phyloP scores from a whole-genome alignment of 2,329 filamentous ascomycete species.

The Phialocephala subalpina region DNA sequence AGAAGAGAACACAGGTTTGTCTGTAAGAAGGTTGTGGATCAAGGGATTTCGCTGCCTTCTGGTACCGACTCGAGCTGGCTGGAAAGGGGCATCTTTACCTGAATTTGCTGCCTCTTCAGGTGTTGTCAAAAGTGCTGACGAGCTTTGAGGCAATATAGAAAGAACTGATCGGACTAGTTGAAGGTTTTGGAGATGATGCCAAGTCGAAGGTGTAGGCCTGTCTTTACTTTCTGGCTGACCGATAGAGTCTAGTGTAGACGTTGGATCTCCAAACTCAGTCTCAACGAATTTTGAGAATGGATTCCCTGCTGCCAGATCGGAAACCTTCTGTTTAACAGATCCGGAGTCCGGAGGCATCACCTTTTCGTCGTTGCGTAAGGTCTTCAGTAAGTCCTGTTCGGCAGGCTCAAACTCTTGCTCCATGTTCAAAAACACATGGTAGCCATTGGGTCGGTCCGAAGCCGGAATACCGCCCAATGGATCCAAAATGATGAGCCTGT shows the following conservation, averaged over 20 bases:
- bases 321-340: constrained; percentile 10
- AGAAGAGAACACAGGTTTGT: constrained; percentile 91
- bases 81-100: constrained; percentile 44
- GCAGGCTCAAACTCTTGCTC: constrained; percentile 86
- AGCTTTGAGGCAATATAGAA: constrained; percentile 79
- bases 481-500: constrained; percentile 89
- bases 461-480: constrained; percentile 85
- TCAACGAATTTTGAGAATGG: constrained; percentile 53
- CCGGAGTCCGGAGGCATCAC: constrained; percentile 8
- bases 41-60: constrained; percentile 77
- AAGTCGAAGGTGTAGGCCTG: constrained; percentile 37
- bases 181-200: constrained; percentile 74
- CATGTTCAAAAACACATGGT: constrained; percentile 90
- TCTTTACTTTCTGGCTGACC: not conserved
- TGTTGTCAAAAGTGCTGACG: constrained; percentile 89
- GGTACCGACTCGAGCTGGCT: constrained; percentile 54
- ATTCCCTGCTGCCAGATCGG: constrained; percentile 47
- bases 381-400: constrained; percentile 61
- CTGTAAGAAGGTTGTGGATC: constrained; percentile 94
- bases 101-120: constrained; percentile 77
- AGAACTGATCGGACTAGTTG: constrained; percentile 75
- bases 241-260: not conserved
- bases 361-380: not conserved
- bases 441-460: constrained; percentile 62
- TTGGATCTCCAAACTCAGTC: constrained; percentile 31